Evolutionary conservation across 441 rosid genomes (phyloP), one percentile per base, ranked within the genome.

Genomic region (Gossypium gossypioides): DNA sequence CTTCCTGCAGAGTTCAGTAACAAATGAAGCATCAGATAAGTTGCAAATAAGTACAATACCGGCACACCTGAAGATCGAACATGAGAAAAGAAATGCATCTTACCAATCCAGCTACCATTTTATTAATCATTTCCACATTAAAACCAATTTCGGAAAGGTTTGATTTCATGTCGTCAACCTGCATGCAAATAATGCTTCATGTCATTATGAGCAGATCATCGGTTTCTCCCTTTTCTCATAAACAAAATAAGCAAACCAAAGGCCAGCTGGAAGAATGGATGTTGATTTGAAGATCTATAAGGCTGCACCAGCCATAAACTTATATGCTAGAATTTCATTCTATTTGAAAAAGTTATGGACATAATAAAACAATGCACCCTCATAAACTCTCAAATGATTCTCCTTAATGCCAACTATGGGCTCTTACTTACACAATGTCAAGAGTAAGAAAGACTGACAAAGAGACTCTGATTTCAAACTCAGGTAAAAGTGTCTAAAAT

Each of bases 51-150:
- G 59, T 54, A 19, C 60, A 16, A 44, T 10, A 58, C 5, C 22
- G 18, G 24, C 29, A 69, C 3, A 56, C 12, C 18, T 27, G 37
- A 71, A n/a, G 64, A 10, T 54, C 18, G 12, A 59, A 22, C 55
- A 24, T 40, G 40, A 55, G 61, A 60, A 22, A 56, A 74, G 55
- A 63, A 73, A 59, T 48, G 64, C 68, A 76, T 79, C 92, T 93
- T 72, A 90, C 98, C 84, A 93, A 65, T 60, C 93, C 95, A 8
- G 88, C 79, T 58, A 93, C 84, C 93, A 93, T 86, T 78, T 85
- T 84, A 59, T 83, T 83, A 77, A 93, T 81, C 54, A 73, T 73
- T 67, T 87, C 89, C 66, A 90, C 86, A 77, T 88, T 90, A 68
- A 75, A 89, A 24, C 96, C 97, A 75, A 91, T 91, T 75, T 85